Evolutionary conservation across 768 basidiomycete species (phyloP), one percentile per base, ranked within the genome.

Genomic region (Xerocomus brunneocitrinus): DNA sequence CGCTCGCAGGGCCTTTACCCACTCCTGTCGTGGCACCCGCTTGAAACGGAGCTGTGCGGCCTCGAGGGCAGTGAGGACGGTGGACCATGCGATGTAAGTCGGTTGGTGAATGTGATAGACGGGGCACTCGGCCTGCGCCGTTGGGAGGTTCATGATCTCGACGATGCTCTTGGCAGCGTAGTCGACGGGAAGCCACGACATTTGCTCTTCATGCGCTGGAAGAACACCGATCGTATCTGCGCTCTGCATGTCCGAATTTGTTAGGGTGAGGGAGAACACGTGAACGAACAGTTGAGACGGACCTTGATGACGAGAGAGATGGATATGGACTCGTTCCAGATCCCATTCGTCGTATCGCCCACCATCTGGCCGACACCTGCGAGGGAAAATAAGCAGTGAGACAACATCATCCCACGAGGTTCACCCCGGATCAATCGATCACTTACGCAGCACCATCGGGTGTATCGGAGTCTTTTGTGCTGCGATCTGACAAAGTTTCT

Each of bases 311-410:
- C 53, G 38, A 68, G 62, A 2, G 65, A 67, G 10, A 67, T 55
- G 3, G 58, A 67, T 68, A 73, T 80, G 1, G 79, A 80, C 56
- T 79, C 76, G 63, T 79, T 81, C 79, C 79, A 80, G 5, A 78
- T 73, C 7, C 78, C 79, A 40, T 73, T 71, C 38, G 41, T 52
- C 24, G 77, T 73, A 54, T 82, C 79, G 1, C 80, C 80, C 3
- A 78, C 79, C 68, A 82, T 74, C 56, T 82, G 81, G 4, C 81
- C 79, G n/a, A 82, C 79, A 13, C 80, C 66, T 53, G 79, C 53
- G 34, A 14, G 30, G 49, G 27, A 8, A 25, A 9, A 16, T 13
- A 28, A 4, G 5, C 12, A 9, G 16, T 62, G 28, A 62, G 34
- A 24, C 14, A 12, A 4, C 0, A 4, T 27, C 9, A 28, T 36